Conservation (phyloP, 2,329 filamentous ascomycete genomes). For the Hortaea werneckii region DNA sequence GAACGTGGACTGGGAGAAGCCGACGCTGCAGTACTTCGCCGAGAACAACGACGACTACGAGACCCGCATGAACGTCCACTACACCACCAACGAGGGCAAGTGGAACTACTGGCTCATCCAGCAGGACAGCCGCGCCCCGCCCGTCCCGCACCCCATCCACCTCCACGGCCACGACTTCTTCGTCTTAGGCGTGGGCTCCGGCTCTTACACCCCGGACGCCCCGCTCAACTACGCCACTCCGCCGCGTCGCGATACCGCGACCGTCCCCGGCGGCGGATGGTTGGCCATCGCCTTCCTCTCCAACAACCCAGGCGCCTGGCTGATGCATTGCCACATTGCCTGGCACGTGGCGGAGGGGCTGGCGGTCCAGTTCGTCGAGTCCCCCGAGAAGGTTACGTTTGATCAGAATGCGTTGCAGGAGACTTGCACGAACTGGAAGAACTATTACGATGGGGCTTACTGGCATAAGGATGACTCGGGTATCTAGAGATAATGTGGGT, state of each 20-base stretch:
- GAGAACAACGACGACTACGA: conserved; percentile 33
- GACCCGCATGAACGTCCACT: conserved; percentile 29
- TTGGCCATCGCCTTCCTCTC: conserved; percentile 41
- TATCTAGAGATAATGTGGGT: conserved; percentile 15
- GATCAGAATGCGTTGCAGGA: conserved; percentile 17
- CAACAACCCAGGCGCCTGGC: conserved; percentile 40
- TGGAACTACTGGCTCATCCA: conserved; percentile 32
- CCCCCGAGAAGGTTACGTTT: conserved; percentile 23
- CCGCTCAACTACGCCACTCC: conserved; percentile 33
- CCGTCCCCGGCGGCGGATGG: conserved; percentile 36
- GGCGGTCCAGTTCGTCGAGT: conserved; percentile 44
- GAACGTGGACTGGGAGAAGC: conserved; percentile 33
- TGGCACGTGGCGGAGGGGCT: conserved; percentile 54
- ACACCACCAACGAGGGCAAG: conserved; percentile 25
- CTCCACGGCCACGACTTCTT: conserved; percentile 29
- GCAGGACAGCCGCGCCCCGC: conserved; percentile 24
- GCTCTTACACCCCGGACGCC: conserved; percentile 19
- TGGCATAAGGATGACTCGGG: conserved; percentile 33
- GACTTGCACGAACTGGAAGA: conserved; percentile 26
- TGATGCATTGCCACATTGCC: conserved; percentile 46
- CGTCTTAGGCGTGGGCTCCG: conserved; percentile 21
- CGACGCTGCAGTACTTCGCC: conserved; percentile 35
- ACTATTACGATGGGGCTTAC: conserved; percentile 22
- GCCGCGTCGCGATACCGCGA: conserved; percentile 38
- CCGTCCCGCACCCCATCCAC: conserved; percentile 32